A percentile compares a stretch with the other conserved stretches of the same genome.
Conservation (phyloP, 75 land plant species). For the Sequoia sempervirens region DNA sequence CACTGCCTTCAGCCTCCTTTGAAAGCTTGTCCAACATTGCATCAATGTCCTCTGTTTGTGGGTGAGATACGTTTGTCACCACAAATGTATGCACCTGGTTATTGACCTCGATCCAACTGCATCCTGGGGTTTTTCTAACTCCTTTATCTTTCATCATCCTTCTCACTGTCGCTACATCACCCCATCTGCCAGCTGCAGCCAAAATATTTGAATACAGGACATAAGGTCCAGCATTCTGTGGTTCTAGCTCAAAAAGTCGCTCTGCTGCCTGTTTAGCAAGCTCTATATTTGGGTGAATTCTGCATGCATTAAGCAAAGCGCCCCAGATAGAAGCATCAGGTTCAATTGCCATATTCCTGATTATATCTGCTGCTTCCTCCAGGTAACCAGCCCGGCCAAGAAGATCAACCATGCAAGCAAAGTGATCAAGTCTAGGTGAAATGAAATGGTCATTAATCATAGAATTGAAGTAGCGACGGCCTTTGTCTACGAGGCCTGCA, state of each 20-base stretch:
- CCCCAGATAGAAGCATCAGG: slow-evolving; percentile 36
- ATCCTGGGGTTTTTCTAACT: slow-evolving; percentile 24
- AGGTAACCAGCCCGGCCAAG: slow-evolving; percentile 45
- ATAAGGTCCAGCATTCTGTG: slow-evolving; percentile 39
- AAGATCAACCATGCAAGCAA: slow-evolving; percentile 54
- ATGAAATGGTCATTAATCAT: slow-evolving; percentile 24
- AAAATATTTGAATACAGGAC: slow-evolving; percentile 43
- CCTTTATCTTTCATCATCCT: slow-evolving; percentile 38
- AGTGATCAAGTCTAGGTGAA: slow-evolving; percentile 29
- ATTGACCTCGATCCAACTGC: slow-evolving; percentile 27
- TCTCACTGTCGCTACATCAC: slow-evolving; percentile 23
- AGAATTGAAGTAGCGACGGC: slow-evolving; percentile 28
- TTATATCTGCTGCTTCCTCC: slow-evolving; percentile 36
- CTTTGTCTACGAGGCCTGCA: slow-evolving; percentile 38
- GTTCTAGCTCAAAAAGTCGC: slow-evolving; percentile 33
- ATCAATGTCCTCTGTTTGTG: background rate
- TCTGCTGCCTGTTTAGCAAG: slow-evolving; percentile 42
- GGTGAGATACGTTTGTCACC: background rate
- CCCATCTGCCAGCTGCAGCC: slow-evolving; percentile 25
- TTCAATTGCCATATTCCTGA: slow-evolving; percentile 32
- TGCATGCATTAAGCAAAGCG: slow-evolving; percentile 47
- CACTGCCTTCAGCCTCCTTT: background rate
- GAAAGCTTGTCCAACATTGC: slow-evolving; percentile 3
- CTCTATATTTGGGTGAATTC: slow-evolving; percentile 31
- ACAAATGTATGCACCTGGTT: slow-evolving; percentile 12